Evolutionary conservation across 768 basidiomycete species (phyloP), one percentile per base, ranked within the genome.

Genomic region (Glaciozyma martinii): DNA sequence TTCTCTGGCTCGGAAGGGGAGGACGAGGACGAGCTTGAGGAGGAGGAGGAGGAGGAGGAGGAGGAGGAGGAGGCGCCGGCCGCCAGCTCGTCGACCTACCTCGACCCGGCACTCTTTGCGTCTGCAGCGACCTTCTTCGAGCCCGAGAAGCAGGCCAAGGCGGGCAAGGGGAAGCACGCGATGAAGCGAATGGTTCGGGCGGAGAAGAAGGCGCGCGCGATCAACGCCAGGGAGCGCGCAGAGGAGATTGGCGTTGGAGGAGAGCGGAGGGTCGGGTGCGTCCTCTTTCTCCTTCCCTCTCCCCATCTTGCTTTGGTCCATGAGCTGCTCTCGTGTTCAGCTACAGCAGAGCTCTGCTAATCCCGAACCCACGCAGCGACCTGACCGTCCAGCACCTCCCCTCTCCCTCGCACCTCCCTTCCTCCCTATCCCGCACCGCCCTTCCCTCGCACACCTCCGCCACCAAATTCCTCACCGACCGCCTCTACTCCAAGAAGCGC

Each of bases 81-180:
- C 59, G 65, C 62, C 59, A 59, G 44, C 63, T 66, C 65, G 63
- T 69, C 52, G 63, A 68, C 68, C 53, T 66, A 70, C 65, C 65
- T 70, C 50, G 68, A 70, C 68, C 62, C 63, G 18, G 27, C 52
- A 7, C 47, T 70, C 40, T 70, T 70, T 15, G 65, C 65, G 13
- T 60, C 60, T 3, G 65, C 68, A 1, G 68, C 68, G 9, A 61
- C 59, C 25, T 49, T 42, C 25, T 70, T 66, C 60, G 65, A 46
- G 16, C 53, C 58, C 13, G 56, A 33, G 30, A 13, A 12, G n/a
- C 30, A 37, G 13, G 46, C 65, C 18, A 52, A 33, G 5, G 27
- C 12, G 60, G 59, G 56, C 37, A 40, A 40, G 65, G 58, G 65
- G 33, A 70, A 63, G 60, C 62, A 46, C 49, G 56, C 49, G 40